These are phyloP conservation scores for Ganoderma lucidum DNA, from an alignment of 1,284 basidiomycete genomes.

Conservation along the genomic window DNA sequence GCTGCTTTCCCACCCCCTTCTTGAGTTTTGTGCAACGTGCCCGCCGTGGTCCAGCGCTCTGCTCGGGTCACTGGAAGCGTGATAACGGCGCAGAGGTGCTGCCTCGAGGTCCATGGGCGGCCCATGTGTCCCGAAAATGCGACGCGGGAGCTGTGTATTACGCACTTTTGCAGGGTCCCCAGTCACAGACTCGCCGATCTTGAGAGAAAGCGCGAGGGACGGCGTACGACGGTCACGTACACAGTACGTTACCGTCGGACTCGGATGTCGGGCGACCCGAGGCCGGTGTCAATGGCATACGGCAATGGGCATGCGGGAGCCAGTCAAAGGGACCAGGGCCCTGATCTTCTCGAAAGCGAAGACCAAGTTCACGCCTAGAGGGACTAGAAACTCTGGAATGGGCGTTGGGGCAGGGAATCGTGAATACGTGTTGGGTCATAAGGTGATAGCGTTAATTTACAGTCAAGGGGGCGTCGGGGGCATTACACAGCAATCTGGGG, in stretches of 20 bases:
- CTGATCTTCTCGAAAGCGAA: neutral
- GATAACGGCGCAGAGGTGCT: neutral
- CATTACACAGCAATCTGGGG: neutral
- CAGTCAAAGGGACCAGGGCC: neutral
- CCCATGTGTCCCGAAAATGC: neutral
- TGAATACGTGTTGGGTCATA: slow-evolving; percentile 1
- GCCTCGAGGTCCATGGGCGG: neutral
- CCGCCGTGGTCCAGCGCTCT: neutral
- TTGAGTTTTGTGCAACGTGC: neutral
- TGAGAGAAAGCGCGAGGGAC: neutral
- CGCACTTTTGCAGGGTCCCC: neutral
- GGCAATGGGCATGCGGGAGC: neutral
- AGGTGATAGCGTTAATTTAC: slow-evolving; percentile 2
- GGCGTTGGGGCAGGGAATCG: neutral
- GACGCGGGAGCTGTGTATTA: neutral
- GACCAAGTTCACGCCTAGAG: neutral
- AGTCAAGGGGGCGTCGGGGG: neutral
- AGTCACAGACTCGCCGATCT: neutral
- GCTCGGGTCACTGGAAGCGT: neutral
- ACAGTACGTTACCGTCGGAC: neutral
- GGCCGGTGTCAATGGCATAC: neutral
- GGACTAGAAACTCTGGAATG: neutral
- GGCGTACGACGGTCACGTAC: neutral
- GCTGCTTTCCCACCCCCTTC: neutral
- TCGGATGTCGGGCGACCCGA: neutral